Percentiles rank a stretch among this genome's conserved stretches.
These are phyloP conservation scores for Pachysandra terminalis DNA, from an alignment of 164 flowering plant species.

Conservation along the genomic window DNA sequence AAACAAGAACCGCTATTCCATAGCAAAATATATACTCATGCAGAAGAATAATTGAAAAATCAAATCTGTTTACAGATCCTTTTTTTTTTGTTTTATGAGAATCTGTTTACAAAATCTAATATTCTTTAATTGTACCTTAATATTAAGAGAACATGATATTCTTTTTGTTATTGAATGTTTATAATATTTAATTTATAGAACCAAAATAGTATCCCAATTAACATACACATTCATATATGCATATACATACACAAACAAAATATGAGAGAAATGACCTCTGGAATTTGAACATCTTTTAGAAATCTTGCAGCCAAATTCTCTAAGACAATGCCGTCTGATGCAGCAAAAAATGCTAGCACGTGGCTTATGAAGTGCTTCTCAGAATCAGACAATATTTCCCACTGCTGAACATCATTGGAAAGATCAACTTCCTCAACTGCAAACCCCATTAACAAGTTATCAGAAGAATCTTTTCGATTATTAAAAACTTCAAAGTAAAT, in stretches of 20 bases:
- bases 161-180: background rate
- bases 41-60: background rate
- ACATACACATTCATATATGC: background rate
- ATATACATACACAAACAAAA: no score
- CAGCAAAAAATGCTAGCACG: constrained; percentile 82
- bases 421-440: constrained; percentile 93
- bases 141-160: no score
- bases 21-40: background rate
- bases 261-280: constrained; percentile 57
- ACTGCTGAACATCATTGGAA: constrained; percentile 62
- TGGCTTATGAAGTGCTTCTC: constrained; percentile 81
- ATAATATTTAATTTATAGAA: no score
- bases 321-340: constrained; percentile 91
- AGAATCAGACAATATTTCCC: constrained; percentile 52
- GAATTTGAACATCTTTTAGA: constrained; percentile 68
- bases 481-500: background rate
- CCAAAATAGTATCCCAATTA: no score
- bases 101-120: no score
- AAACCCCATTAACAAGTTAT: constrained; percentile 21
- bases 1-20: background rate
- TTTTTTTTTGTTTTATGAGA: no score
- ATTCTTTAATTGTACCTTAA: no score
- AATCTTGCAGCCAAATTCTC: constrained; percentile 88
- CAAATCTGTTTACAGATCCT: background rate
- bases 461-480: background rate